Evolutionary conservation across 768 basidiomycete species (phyloP).

Genomic region (Lactarius hatsudake): DNA sequence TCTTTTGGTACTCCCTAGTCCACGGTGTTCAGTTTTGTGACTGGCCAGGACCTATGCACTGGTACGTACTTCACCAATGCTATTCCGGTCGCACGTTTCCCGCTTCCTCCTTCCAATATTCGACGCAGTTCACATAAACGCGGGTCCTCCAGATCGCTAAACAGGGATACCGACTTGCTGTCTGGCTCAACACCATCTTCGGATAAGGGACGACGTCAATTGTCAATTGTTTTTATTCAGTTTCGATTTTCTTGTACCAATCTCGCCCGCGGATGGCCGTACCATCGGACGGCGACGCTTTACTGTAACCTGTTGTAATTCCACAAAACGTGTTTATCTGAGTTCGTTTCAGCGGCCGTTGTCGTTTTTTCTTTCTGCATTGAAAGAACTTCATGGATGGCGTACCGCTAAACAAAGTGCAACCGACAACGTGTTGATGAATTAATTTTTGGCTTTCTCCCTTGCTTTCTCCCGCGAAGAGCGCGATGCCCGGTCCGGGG

Average conservation of each 20-base stretch:
- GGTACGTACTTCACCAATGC: conserved; percentile 30
- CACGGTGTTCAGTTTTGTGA: conserved; percentile 31
- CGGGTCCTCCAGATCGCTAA: conserved; percentile 32
- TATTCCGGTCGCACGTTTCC: conserved; percentile 28
- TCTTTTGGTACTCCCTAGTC: conserved; percentile 16
- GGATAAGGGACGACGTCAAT: conserved; percentile 9
- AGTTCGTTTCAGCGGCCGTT: neutral
- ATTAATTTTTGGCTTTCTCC: conserved; percentile 71
- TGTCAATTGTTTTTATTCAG: no score
- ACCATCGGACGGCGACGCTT: neutral
- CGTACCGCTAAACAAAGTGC: neutral
- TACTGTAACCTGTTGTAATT: neutral
- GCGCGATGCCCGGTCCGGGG: conserved; percentile 50
- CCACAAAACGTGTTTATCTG: neutral
- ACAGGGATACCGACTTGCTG: conserved; percentile 30
- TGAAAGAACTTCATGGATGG: neutral
- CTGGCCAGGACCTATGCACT: conserved; percentile 32
- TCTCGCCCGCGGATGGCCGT: neutral
- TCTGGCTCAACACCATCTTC: conserved; percentile 30
- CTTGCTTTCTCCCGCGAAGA: conserved; percentile 74
- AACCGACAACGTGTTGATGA: conserved; percentile 30
- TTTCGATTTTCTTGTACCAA: neutral
- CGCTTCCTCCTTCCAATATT: neutral
- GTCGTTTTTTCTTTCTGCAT: neutral
- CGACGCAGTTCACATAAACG: neutral